Percentiles rank a stretch among this genome's conserved stretches.
Evolutionary conservation across 2,329 filamentous ascomycete genomes (phyloP).

Genomic region (Fusarium sp.): DNA sequence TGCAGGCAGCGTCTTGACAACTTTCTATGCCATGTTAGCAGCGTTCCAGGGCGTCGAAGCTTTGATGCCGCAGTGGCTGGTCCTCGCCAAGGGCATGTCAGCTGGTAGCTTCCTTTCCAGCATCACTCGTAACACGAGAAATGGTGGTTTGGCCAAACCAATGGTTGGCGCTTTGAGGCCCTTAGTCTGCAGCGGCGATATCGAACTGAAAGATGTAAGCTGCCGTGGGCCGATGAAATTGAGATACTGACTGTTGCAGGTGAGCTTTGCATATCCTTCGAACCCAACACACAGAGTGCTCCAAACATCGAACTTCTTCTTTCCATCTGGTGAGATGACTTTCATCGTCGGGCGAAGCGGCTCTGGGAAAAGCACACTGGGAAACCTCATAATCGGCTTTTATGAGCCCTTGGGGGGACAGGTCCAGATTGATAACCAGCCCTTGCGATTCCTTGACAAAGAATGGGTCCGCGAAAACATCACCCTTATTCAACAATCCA

Average conservation of each 20-base stretch:
- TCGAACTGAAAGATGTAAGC: conserved; percentile 56
- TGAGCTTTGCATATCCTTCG: conserved; percentile 87
- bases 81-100: conserved; percentile 83
- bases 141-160: neutral
- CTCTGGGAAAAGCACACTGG: conserved; percentile 92
- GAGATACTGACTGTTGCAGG: conserved; percentile 60
- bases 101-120: conserved; percentile 76
- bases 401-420: conserved; percentile 77
- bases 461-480: conserved; percentile 84
- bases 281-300: conserved; percentile 75
- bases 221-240: rapidly evolving
- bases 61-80: conserved; percentile 82
- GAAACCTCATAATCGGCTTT: conserved; percentile 83
- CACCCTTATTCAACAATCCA: conserved; percentile 86
- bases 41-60: conserved; percentile 82
- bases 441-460: conserved; percentile 73
- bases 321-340: conserved; percentile 79
- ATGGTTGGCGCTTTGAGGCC: conserved; percentile 50
- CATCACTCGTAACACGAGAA: conserved; percentile 55
- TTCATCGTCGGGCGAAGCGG: conserved; percentile 91
- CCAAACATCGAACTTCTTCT: conserved; percentile 74
- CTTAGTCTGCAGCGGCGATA: conserved; percentile 71
- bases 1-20: conserved; percentile 81
- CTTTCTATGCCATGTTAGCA: conserved; percentile 86
- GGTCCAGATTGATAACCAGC: conserved; percentile 77